Evolutionary conservation across 2,329 filamentous ascomycete species (phyloP).

Genomic region (Phialophora expanda): DNA sequence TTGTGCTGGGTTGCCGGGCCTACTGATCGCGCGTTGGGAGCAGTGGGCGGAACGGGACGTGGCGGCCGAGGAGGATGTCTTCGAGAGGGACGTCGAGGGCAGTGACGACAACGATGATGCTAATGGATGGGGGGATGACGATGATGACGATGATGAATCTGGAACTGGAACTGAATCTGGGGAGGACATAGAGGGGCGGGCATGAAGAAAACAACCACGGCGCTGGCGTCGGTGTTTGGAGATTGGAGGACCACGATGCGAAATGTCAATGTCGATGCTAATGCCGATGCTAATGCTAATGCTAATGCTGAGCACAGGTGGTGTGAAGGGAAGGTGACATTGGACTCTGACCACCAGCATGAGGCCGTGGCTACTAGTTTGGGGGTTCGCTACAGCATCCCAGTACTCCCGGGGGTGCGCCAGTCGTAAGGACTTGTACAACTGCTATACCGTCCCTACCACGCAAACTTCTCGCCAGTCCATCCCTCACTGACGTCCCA

Average conservation of each 20-base stretch:
- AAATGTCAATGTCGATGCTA: no score
- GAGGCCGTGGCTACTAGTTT: no score
- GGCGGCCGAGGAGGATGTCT: constrained; percentile 23
- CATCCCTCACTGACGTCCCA: constrained; percentile 10
- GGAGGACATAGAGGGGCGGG: no score
- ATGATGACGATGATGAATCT: neutral
- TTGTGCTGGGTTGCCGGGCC: constrained; percentile 12
- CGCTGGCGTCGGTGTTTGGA: no score
- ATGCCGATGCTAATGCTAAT: no score
- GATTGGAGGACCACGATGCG: no score
- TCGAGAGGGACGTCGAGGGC: constrained; percentile 21
- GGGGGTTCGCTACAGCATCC: no score
- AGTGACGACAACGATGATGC: constrained; percentile 7
- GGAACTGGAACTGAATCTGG: neutral
- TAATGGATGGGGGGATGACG: neutral
- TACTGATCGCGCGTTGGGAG: constrained; percentile 28
- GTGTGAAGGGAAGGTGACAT: no score
- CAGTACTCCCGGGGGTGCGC: no score
- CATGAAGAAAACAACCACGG: no score
- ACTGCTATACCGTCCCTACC: neutral
- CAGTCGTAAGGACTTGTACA: neutral
- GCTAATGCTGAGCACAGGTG: no score
- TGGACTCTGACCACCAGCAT: no score
- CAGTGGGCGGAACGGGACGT: constrained; percentile 24
- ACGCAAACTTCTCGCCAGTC: constrained; percentile 15